Evolutionary conservation across 129 eudicot species (phyloP).

Genomic region (Saussurea involucrata): DNA sequence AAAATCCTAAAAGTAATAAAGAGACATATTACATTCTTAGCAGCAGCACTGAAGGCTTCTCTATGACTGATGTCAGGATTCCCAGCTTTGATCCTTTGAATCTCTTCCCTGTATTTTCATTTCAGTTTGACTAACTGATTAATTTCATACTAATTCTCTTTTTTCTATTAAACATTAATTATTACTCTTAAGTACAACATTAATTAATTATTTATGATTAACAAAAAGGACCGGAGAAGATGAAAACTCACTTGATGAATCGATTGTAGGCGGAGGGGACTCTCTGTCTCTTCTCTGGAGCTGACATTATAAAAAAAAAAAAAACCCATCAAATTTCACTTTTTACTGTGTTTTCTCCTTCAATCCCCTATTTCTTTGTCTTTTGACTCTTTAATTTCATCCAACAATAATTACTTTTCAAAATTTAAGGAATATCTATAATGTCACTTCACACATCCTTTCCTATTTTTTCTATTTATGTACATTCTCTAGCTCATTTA

Average conservation of each 20-base stretch:
- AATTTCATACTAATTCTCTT: neutral
- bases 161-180: neutral
- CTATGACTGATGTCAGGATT: conserved; percentile 83
- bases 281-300: conserved; percentile 89
- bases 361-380: neutral
- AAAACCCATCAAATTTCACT: conserved; percentile 4
- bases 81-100: conserved; percentile 75
- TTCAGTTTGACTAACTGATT: neutral
- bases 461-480: conserved; percentile 21
- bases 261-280: conserved; percentile 90
- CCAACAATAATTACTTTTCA: neutral
- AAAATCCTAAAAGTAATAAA: conserved; percentile 14
- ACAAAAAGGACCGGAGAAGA: neutral
- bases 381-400: neutral
- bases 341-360: neutral
- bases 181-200: neutral
- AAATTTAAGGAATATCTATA: conserved; percentile 11
- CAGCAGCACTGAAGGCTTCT: conserved; percentile 84
- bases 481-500: conserved; percentile 26
- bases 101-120: conserved; percentile 64
- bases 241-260: conserved; percentile 71
- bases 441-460: conserved; percentile 33
- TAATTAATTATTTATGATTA: neutral
- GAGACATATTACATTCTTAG: conserved; percentile 51
- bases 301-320: conserved; percentile 36